phyloP scores from a whole-genome alignment of 169 alveolate genomes.

The Cyclospora cayetanensis region DNA sequence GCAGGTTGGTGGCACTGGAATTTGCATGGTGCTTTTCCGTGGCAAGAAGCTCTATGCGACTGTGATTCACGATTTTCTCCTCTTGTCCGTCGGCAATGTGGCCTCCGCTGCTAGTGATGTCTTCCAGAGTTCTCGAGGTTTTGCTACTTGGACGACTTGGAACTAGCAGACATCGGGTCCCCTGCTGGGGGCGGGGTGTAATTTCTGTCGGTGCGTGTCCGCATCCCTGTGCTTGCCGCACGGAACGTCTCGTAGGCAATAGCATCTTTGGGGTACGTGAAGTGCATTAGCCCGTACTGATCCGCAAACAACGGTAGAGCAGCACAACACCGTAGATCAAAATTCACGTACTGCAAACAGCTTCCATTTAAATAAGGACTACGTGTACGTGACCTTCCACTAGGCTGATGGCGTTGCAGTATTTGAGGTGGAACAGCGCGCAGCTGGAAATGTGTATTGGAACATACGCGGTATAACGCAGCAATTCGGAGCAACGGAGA shows the following conservation, averaged over 20 bases:
- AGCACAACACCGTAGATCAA: no score
- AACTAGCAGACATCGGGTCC: no score
- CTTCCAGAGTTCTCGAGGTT: no score
- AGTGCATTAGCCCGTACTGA: slow-evolving; percentile 84
- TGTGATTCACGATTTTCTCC: no score
- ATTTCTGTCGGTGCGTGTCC: not conserved
- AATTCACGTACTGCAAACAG: not conserved
- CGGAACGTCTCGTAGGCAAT: slow-evolving; percentile 15
- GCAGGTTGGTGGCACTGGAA: no score
- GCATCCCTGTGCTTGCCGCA: not conserved
- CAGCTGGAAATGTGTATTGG: not conserved
- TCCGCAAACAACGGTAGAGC: not conserved
- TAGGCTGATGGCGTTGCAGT: not conserved
- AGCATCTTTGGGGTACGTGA: slow-evolving; percentile 75
- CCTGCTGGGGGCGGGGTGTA: not conserved
- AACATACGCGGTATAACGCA: not conserved
- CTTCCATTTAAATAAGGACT: not conserved
- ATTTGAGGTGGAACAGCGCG: not conserved
- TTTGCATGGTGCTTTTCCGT: no score
- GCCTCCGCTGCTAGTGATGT: no score
- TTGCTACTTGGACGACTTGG: no score
- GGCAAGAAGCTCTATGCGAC: no score
- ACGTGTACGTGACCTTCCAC: not conserved
- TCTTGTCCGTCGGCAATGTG: no score
- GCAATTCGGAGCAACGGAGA: not conserved